These are phyloP conservation scores for Madurella mycetomatis DNA, from an alignment of 2,329 filamentous ascomycete species.

Conservation along the genomic window DNA sequence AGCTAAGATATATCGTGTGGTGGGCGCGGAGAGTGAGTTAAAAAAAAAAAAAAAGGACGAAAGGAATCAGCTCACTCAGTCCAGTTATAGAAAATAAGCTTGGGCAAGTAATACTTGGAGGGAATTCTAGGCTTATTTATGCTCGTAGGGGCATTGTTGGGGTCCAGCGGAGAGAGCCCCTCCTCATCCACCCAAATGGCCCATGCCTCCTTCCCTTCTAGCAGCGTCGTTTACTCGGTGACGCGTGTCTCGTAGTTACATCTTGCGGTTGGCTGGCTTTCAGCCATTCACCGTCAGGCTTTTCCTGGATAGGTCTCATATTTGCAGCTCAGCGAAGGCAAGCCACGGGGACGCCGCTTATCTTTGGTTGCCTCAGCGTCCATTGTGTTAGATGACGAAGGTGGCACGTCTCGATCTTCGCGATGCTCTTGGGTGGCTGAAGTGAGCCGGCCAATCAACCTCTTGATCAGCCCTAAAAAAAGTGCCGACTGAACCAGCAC, in stretches of 20 bases:
- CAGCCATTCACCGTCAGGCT: slow-evolving; percentile 23
- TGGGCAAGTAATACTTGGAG: too few relatives aligned
- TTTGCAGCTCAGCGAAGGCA: background rate
- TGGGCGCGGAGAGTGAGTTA: background rate
- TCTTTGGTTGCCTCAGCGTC: slow-evolving; percentile 20
- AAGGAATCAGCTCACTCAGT: too few relatives aligned
- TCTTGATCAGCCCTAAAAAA: too few relatives aligned
- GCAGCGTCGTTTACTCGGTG: background rate
- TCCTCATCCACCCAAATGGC: too few relatives aligned
- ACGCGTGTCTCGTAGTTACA: background rate
- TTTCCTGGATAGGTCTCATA: background rate
- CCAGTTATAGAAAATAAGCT: too few relatives aligned
- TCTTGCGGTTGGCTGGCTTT: background rate
- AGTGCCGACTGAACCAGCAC: too few relatives aligned
- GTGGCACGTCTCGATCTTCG: background rate
- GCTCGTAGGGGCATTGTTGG: too few relatives aligned
- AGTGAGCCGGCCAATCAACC: too few relatives aligned
- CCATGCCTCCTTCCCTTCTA: slow-evolving; percentile 28
- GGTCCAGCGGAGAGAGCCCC: too few relatives aligned
- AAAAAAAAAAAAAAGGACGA: background rate
- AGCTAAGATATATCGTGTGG: background rate
- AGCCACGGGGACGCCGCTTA: too few relatives aligned
- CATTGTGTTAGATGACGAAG: background rate
- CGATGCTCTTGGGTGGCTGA: too few relatives aligned
- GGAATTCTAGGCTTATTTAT: too few relatives aligned